Evolutionary conservation across 257 asterid species (phyloP).

Genomic region (Prunella vulgaris): DNA sequence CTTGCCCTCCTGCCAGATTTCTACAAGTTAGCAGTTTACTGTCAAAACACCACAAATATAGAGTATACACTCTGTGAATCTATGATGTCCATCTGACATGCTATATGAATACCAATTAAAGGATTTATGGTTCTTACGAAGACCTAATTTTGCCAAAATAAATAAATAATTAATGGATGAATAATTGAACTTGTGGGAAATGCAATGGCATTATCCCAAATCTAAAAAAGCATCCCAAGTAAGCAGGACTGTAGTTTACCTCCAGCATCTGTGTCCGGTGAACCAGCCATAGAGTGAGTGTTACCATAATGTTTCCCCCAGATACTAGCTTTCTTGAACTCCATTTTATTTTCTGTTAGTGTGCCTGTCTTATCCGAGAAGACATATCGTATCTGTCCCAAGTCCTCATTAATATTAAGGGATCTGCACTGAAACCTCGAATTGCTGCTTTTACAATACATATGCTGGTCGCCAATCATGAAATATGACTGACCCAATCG

Average conservation of each 20-base stretch:
- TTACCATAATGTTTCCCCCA: conserved; percentile 71
- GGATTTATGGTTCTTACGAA: background rate
- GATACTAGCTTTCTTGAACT: conserved; percentile 80
- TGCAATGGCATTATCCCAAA: background rate
- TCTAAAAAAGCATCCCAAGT: background rate
- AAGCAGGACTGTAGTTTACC: conserved; percentile 43
- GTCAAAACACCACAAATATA: background rate
- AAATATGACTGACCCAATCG: conserved; percentile 97
- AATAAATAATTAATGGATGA: conserved; percentile 7
- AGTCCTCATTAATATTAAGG: conserved; percentile 94
- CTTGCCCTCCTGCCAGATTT: background rate
- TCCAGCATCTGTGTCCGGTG: conserved; percentile 38
- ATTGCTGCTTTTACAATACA: conserved; percentile 62
- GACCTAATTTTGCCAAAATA: background rate
- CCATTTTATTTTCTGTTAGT: conserved; percentile 98
- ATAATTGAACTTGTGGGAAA: background rate
- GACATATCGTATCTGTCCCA: conserved; percentile 92
- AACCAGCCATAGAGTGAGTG: conserved; percentile 31
- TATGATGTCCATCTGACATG: conserved; percentile 1
- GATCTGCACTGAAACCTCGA: conserved; percentile 99
- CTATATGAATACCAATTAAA: conserved; percentile 2
- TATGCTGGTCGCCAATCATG: conserved; percentile 91
- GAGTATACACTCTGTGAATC: background rate
- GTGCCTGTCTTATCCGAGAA: conserved; percentile 98
- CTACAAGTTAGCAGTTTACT: background rate